These are phyloP conservation scores for Solanum habrochaites DNA, from an alignment of 257 asterid genomes.

Conservation along the genomic window DNA sequence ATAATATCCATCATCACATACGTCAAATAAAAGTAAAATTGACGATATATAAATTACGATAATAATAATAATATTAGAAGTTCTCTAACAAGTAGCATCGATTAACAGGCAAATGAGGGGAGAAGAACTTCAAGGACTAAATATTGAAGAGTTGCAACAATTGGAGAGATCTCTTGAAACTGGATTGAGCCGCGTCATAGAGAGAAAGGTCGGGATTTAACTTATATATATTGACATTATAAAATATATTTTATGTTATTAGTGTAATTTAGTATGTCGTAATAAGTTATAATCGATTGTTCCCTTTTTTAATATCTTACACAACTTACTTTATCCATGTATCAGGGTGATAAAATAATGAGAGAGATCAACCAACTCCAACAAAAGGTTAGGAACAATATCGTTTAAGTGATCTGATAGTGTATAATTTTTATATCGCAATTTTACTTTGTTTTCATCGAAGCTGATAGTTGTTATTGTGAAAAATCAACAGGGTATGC, in stretches of 20 bases:
- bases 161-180: constrained; percentile 63
- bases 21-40: background rate
- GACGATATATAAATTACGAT: background rate
- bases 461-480: background rate
- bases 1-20: background rate
- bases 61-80: background rate
- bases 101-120: constrained; percentile 75
- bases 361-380: constrained; percentile 62
- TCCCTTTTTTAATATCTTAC: background rate
- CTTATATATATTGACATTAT: background rate
- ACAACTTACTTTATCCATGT: background rate
- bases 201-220: constrained; percentile 37
- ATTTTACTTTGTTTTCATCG: background rate
- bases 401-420: background rate
- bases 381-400: constrained; percentile 31
- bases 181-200: constrained; percentile 60
- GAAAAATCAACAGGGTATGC: constrained; percentile 38
- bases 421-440: background rate
- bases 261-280: background rate
- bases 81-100: background rate
- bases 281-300: background rate
- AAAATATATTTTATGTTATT: background rate
- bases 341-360: constrained; percentile 64
- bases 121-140: constrained; percentile 74
- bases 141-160: constrained; percentile 63